A percentile compares a stretch with the other conserved stretches of the same genome.
Conservation (phyloP, 1,284 basidiomycete species). For the Cerioporus squamosus region DNA sequence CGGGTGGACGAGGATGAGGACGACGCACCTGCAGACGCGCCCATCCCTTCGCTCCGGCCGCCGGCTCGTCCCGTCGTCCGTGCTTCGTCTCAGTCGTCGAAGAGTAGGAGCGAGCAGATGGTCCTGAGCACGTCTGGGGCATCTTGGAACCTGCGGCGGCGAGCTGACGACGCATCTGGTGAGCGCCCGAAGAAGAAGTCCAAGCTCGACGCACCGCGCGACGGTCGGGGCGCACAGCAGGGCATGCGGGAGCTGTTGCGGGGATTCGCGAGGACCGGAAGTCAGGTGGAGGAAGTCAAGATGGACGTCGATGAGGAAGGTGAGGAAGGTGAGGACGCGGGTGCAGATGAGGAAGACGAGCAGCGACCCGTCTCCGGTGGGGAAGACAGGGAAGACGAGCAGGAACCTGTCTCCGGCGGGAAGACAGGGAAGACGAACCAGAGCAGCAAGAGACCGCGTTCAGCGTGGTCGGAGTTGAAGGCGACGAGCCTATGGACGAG, state of each 20-base stretch:
- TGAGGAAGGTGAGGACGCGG: slow-evolving; percentile 5
- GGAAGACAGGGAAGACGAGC: background rate
- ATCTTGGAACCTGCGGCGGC: slow-evolving; percentile 46
- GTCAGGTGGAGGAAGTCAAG: slow-evolving; percentile 25
- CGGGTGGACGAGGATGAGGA: no score
- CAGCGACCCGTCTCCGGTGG: background rate
- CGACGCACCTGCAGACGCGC: background rate
- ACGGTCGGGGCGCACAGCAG: slow-evolving; percentile 31
- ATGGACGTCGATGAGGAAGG: slow-evolving; percentile 18
- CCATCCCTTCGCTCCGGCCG: slow-evolving; percentile 4
- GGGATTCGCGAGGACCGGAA: slow-evolving; percentile 58
- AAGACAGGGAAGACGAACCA: no score
- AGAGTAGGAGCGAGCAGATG: slow-evolving; percentile 40
- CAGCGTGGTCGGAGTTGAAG: background rate
- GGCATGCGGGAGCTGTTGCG: slow-evolving; percentile 50
- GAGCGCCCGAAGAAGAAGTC: slow-evolving; percentile 28
- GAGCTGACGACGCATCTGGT: slow-evolving; percentile 7
- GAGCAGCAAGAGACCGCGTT: background rate
- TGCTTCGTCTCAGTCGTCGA: background rate
- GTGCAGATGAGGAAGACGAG: background rate
- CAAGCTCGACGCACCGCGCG: slow-evolving; percentile 20
- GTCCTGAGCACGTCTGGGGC: slow-evolving; percentile 51
- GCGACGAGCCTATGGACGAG: background rate
- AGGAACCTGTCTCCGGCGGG: no score
- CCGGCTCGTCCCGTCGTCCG: slow-evolving; percentile 7